These are phyloP conservation scores for Clarireedia paspali DNA, from an alignment of 2,329 filamentous ascomycete species.

Conservation along the genomic window DNA sequence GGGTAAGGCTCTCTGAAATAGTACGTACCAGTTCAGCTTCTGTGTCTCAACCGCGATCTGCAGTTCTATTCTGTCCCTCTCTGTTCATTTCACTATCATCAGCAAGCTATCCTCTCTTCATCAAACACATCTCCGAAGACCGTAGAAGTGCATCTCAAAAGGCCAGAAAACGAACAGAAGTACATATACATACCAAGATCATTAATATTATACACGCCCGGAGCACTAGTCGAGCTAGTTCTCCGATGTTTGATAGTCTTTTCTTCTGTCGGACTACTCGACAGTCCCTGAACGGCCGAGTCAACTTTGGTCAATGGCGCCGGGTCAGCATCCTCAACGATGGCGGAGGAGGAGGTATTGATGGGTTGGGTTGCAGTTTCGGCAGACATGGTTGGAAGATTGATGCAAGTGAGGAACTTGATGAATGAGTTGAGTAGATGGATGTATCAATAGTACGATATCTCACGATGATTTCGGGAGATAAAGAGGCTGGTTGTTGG, in stretches of 20 bases:
- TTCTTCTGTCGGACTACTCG: conserved; percentile 59
- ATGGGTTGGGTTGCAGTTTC: conserved; percentile 26
- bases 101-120: conserved; percentile 9
- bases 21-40: conserved; percentile 73
- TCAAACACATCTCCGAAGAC: background rate
- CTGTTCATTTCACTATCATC: conserved; percentile 35
- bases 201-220: conserved; percentile 73
- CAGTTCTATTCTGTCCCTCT: conserved; percentile 65
- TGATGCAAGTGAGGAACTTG: background rate
- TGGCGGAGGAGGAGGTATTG: background rate
- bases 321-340: conserved; percentile 2
- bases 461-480: too few relatives aligned
- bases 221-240: conserved; percentile 58
- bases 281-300: conserved; percentile 77
- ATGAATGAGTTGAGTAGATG: too few relatives aligned
- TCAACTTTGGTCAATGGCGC: conserved; percentile 76
- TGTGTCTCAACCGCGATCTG: conserved; percentile 76
- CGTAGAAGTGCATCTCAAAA: conserved; percentile 2
- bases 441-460: too few relatives aligned
- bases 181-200: conserved; percentile 64
- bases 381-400: conserved; percentile 40
- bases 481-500: background rate
- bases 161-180: background rate
- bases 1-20: background rate
- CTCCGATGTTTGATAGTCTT: conserved; percentile 58